Evolutionary conservation across 2,329 filamentous ascomycete genomes (phyloP).

Genomic region (Colletotrichum theobromicola): DNA sequence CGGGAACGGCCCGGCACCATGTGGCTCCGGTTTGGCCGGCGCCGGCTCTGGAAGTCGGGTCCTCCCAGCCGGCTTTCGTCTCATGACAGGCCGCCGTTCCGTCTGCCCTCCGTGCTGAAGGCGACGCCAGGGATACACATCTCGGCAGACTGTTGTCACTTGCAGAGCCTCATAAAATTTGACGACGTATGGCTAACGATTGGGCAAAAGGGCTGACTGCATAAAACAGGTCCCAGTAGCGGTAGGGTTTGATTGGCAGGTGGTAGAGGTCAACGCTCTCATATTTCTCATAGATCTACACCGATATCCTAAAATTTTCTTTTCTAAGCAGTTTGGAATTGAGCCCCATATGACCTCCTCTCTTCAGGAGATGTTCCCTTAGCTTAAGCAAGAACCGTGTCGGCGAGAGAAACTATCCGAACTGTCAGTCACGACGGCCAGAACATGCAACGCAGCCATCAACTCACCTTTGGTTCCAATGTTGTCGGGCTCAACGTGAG

Average conservation of each 20-base stretch:
- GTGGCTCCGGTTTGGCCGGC: conserved; percentile 8
- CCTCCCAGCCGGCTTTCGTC: neutral
- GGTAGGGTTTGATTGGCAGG: neutral
- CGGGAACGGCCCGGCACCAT: conserved; percentile 7
- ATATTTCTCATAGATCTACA: neutral
- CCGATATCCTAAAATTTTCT: neutral
- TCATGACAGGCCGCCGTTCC: neutral
- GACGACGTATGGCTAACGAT: neutral
- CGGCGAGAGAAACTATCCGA: conserved; percentile 52
- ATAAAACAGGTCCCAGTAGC: neutral
- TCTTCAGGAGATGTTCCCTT: neutral
- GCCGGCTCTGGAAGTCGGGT: neutral
- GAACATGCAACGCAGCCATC: neutral
- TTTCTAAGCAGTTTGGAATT: neutral
- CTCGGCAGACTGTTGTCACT: neutral
- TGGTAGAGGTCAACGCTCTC: neutral
- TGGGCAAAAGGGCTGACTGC: neutral
- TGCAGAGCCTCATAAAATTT: neutral
- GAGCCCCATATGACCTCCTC: neutral
- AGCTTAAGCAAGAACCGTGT: conserved; percentile 51
- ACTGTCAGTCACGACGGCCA: neutral
- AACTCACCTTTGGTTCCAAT: conserved; percentile 77
- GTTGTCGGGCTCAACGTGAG: conserved; percentile 87
- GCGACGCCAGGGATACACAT: neutral
- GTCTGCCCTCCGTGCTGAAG: neutral